Percentiles rank a stretch among this genome's conserved stretches.
phyloP scores from a whole-genome alignment of 345 rosid genomes.

The Physaria fendleri region DNA sequence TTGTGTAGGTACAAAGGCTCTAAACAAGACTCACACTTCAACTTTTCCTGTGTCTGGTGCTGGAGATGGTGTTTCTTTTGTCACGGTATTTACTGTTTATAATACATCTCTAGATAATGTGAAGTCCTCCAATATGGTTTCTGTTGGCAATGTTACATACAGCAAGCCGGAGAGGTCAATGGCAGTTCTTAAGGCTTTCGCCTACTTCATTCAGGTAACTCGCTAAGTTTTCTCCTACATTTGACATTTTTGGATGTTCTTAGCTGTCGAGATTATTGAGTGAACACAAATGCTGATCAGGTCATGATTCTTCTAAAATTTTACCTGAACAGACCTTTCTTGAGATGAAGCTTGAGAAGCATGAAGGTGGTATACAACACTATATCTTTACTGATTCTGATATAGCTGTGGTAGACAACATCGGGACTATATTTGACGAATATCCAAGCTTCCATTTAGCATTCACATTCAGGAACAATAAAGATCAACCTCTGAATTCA shows the following conservation, averaged over 20 bases:
- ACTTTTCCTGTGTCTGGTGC: slow-evolving; percentile 24
- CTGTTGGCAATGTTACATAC: slow-evolving; percentile 68
- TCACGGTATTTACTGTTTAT: slow-evolving; percentile 71
- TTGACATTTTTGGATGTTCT: background rate
- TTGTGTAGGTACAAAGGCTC: slow-evolving; percentile 61
- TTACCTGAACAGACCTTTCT: slow-evolving; percentile 54
- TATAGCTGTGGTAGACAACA: slow-evolving; percentile 69
- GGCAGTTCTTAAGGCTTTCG: slow-evolving; percentile 60
- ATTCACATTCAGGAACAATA: slow-evolving; percentile 89
- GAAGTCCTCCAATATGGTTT: slow-evolving; percentile 43
- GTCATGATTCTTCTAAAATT: background rate
- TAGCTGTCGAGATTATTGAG: background rate
- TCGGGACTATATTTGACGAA: slow-evolving; percentile 50
- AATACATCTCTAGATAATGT: slow-evolving; percentile 36
- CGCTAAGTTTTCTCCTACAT: background rate
- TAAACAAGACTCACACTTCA: slow-evolving; percentile 46
- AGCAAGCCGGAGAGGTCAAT: slow-evolving; percentile 63
- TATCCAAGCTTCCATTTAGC: slow-evolving; percentile 66
- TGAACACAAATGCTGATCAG: background rate
- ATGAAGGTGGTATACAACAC: slow-evolving; percentile 39
- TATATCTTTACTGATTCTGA: slow-evolving; percentile 89
- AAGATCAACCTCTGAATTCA: slow-evolving; percentile 90
- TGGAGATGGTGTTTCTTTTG: slow-evolving; percentile 48
- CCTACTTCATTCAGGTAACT: slow-evolving; percentile 68
- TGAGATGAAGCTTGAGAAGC: slow-evolving; percentile 47